Evolutionary conservation across 257 asterid species (phyloP).

Genomic region (Mentha longifolia): DNA sequence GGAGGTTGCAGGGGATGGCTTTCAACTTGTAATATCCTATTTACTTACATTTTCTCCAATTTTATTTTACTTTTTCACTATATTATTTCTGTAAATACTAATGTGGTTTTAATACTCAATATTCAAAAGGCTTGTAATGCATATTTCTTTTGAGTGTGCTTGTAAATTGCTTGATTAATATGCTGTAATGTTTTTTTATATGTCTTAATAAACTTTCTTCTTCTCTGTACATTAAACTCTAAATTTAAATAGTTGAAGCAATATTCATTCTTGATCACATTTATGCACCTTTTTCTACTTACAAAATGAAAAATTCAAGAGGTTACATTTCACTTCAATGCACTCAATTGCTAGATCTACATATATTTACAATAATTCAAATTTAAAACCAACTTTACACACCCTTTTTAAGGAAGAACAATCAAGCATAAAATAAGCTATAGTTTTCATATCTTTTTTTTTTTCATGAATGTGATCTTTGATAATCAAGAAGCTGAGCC

Average conservation of each 20-base stretch:
- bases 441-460: neutral
- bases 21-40: conserved; percentile 21
- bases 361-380: neutral
- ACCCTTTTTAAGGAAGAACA: neutral
- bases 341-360: neutral
- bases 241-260: neutral
- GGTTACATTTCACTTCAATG: neutral
- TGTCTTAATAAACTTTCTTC: conserved; percentile 13
- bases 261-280: neutral
- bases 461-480: neutral
- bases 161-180: conserved; percentile 22
- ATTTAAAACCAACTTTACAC: neutral
- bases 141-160: neutral
- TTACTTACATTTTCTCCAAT: conserved; percentile 31
- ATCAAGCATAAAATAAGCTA: neutral
- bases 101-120: neutral
- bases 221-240: neutral
- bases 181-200: conserved; percentile 11
- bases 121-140: neutral
- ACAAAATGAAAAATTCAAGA: neutral
- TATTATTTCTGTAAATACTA: conserved; percentile 18
- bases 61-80: conserved; percentile 24
- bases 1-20: conserved; percentile 39
- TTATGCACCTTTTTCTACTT: neutral
- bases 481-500: conserved; percentile 64